Percentiles rank a stretch among this genome's conserved stretches.
Conservation (phyloP, 495 filamentous ascomycete genomes). For the Aspergillus funiculosus region DNA sequence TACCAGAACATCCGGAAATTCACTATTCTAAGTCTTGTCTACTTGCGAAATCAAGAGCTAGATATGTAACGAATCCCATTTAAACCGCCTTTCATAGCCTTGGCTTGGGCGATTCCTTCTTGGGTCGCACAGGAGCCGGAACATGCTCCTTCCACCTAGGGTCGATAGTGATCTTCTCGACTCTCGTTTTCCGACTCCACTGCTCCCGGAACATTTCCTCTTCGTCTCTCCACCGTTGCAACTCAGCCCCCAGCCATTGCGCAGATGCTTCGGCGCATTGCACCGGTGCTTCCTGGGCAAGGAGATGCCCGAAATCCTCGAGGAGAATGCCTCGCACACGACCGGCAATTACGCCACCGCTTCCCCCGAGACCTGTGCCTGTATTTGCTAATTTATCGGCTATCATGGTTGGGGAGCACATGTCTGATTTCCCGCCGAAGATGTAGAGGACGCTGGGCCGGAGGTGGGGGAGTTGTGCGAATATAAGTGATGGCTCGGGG, state of each 20-base stretch:
- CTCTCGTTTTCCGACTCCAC: slow-evolving; percentile 44
- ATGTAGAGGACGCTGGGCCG: slow-evolving; percentile 79
- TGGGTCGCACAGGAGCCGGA: slow-evolving; percentile 36
- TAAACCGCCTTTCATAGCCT: slow-evolving; percentile 29
- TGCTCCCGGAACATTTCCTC: slow-evolving; percentile 53
- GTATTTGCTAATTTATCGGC: slow-evolving; percentile 42
- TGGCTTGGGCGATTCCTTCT: slow-evolving; percentile 24
- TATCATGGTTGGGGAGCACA: slow-evolving; percentile 50
- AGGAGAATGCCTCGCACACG: slow-evolving; percentile 65
- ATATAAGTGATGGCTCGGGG: slow-evolving; percentile 60
- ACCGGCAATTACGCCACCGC: slow-evolving; percentile 50
- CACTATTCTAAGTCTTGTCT: neutral
- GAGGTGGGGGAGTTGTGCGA: slow-evolving; percentile 59
- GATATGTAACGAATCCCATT: neutral
- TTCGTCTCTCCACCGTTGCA: slow-evolving; percentile 58
- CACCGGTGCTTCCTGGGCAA: slow-evolving; percentile 74
- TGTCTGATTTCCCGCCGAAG: slow-evolving; percentile 60
- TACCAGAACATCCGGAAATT: too few relatives aligned
- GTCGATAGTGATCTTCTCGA: slow-evolving; percentile 55
- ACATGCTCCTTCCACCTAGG: slow-evolving; percentile 51
- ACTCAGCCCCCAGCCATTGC: slow-evolving; percentile 56
- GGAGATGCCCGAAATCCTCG: slow-evolving; percentile 66
- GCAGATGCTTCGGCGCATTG: slow-evolving; percentile 58
- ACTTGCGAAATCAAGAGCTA: neutral
- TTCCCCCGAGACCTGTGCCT: slow-evolving; percentile 45